Percentiles rank a stretch among this genome's conserved stretches.
Evolutionary conservation across 805 yeast genomes (phyloP).

Genomic region (Tetrapisispora iriomotensis): DNA sequence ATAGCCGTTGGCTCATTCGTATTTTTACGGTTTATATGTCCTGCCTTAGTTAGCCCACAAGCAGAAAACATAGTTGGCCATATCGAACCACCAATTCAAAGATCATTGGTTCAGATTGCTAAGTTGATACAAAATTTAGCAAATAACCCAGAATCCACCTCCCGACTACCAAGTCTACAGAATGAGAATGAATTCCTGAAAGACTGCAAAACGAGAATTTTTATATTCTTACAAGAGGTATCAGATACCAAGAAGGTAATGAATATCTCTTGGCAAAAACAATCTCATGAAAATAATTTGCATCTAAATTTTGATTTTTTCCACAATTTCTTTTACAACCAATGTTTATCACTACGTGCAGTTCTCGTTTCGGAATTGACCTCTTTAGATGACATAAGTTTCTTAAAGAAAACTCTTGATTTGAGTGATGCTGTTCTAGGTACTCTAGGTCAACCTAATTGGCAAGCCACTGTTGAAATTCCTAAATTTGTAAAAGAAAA

Average conservation of each 20-base stretch:
- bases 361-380: slow-evolving; percentile 3
- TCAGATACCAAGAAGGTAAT: slow-evolving; percentile 20
- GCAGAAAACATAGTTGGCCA: slow-evolving; percentile 32
- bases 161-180: slow-evolving; percentile 53
- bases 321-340: slow-evolving; percentile 40
- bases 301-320: slow-evolving; percentile 30
- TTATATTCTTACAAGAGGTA: slow-evolving; percentile 32
- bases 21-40: slow-evolving; percentile 72
- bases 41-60: slow-evolving; percentile 86
- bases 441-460: slow-evolving; percentile 47
- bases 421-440: slow-evolving; percentile 37
- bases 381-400: slow-evolving; percentile 12
- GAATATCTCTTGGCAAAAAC: slow-evolving; percentile 11
- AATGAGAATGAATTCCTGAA: slow-evolving; percentile 34
- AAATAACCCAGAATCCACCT: slow-evolving; percentile 58
- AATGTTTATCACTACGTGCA: slow-evolving; percentile 9
- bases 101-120: slow-evolving; percentile 70
- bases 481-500: slow-evolving; percentile 42
- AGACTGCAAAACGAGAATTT: slow-evolving; percentile 32
- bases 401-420: slow-evolving; percentile 23
- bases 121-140: slow-evolving; percentile 81
- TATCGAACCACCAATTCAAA: slow-evolving; percentile 36
- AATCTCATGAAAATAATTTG: background rate
- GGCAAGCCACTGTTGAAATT: slow-evolving; percentile 44
- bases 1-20: slow-evolving; percentile 80